Evolutionary conservation across 2,329 filamentous ascomycete species (phyloP).

Genomic region (Penicillium crustosum): DNA sequence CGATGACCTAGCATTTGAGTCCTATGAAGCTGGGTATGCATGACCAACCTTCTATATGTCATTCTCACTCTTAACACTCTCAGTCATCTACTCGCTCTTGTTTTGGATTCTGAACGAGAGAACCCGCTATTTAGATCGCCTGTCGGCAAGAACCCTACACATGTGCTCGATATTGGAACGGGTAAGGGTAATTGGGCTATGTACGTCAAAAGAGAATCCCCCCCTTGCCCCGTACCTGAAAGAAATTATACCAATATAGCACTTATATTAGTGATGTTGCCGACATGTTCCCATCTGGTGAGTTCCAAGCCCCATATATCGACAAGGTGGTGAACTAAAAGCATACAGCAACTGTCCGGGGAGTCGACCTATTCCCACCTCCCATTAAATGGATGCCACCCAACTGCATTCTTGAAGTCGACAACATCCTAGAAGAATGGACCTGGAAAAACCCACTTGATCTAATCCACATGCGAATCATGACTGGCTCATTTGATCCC

Average conservation of each 20-base stretch:
- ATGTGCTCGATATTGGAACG: conserved; percentile 17
- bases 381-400: conserved; percentile 5
- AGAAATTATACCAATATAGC: not conserved
- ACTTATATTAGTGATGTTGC: not conserved
- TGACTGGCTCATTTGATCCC: not conserved
- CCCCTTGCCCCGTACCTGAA: not conserved
- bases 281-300: conserved; percentile 3
- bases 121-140: conserved; percentile 19
- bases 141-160: conserved; percentile 3
- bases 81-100: conserved; percentile 16
- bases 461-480: conserved; percentile 3
- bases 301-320: not conserved
- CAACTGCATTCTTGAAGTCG: conserved; percentile 5
- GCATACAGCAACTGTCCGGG: not conserved
- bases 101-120: conserved; percentile 12
- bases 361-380: conserved; percentile 7
- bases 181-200: conserved; percentile 14
- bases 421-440: conserved; percentile 4
- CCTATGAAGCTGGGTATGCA: conserved; percentile 20
- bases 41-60: not conserved
- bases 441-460: not conserved
- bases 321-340: not conserved
- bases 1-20: conserved; percentile 19
- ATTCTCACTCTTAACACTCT: not conserved
- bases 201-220: not conserved